Conservation (phyloP, 2,329 filamentous ascomycete genomes). For the Escovopsis sp. region DNA sequence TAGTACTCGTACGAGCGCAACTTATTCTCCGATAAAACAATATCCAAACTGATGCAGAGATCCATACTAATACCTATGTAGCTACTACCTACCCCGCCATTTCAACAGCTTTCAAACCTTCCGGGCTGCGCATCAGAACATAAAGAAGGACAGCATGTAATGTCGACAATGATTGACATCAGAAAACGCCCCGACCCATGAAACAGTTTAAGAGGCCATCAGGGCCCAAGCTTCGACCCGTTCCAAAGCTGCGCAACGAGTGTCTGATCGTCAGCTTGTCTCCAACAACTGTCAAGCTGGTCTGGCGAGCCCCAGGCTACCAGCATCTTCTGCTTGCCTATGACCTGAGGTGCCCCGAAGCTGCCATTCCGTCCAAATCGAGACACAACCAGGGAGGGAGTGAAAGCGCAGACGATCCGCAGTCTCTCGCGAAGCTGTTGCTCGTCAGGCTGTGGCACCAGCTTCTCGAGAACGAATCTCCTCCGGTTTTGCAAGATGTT, state of each 20-base stretch:
- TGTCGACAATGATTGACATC: no score
- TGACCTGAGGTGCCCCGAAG: slow-evolving; percentile 18
- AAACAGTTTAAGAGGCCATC: no score
- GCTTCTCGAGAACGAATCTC: slow-evolving; percentile 17
- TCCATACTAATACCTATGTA: no score
- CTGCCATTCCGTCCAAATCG: slow-evolving; percentile 20
- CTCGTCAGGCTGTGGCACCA: slow-evolving; percentile 16
- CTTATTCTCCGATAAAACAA: no score
- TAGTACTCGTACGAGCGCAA: no score
- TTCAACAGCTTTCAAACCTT: no score
- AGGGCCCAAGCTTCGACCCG: no score
- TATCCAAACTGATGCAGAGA: no score
- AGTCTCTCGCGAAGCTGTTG: slow-evolving; percentile 19
- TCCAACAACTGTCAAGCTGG: slow-evolving; percentile 10
- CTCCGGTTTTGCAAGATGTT: slow-evolving; percentile 24
- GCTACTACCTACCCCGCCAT: no score
- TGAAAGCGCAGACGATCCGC: slow-evolving; percentile 19
- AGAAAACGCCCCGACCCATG: no score
- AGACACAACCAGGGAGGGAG: slow-evolving; percentile 22
- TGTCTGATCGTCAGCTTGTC: slow-evolving; percentile 14
- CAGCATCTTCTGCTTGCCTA: slow-evolving; percentile 24
- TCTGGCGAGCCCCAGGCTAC: slow-evolving; percentile 24
- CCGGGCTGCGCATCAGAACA: no score
- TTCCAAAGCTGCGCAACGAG: slow-evolving; percentile 16
- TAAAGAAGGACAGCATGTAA: no score